Evolutionary conservation across 2,329 filamentous ascomycete species (phyloP).

Genomic region (Didymella pomorum): DNA sequence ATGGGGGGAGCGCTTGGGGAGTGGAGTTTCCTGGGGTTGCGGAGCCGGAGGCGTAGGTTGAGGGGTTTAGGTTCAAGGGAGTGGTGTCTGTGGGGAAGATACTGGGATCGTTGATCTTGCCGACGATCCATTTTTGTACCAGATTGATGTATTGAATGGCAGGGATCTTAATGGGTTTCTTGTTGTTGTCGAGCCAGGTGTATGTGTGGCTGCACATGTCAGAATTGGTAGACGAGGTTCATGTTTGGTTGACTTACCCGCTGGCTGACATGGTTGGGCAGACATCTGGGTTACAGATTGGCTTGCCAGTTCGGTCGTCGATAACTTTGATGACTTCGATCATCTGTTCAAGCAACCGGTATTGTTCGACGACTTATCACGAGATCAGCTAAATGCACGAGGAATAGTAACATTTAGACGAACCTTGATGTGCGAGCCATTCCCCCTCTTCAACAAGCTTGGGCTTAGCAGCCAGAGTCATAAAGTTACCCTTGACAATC

Average conservation of each 20-base stretch:
- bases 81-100: slow-evolving; percentile 90
- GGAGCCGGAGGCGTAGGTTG: slow-evolving; percentile 64
- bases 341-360: slow-evolving; percentile 87
- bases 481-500: slow-evolving; percentile 96
- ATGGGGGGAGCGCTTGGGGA: slow-evolving; percentile 56
- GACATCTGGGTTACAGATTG: slow-evolving; percentile 82
- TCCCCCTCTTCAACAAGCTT: slow-evolving; percentile 94
- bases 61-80: slow-evolving; percentile 70
- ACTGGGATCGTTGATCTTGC: slow-evolving; percentile 88
- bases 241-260: slow-evolving; percentile 65
- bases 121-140: slow-evolving; percentile 96
- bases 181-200: slow-evolving; percentile 91
- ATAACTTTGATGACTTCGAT: slow-evolving; percentile 87
- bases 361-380: slow-evolving; percentile 84
- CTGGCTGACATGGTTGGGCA: slow-evolving; percentile 96
- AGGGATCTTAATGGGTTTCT: slow-evolving; percentile 88
- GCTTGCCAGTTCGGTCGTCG: slow-evolving; percentile 75
- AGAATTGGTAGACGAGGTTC: slow-evolving; percentile 8
- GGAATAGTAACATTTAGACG: slow-evolving; percentile 8
- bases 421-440: slow-evolving; percentile 95
- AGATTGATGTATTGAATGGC: slow-evolving; percentile 93
- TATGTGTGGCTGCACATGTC: slow-evolving; percentile 74
- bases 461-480: slow-evolving; percentile 91
- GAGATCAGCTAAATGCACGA: slow-evolving; percentile 32
- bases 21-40: slow-evolving; percentile 53